These are phyloP conservation scores for Collybiopsis luxurians DNA, from an alignment of 768 basidiomycete genomes.

Conservation along the genomic window DNA sequence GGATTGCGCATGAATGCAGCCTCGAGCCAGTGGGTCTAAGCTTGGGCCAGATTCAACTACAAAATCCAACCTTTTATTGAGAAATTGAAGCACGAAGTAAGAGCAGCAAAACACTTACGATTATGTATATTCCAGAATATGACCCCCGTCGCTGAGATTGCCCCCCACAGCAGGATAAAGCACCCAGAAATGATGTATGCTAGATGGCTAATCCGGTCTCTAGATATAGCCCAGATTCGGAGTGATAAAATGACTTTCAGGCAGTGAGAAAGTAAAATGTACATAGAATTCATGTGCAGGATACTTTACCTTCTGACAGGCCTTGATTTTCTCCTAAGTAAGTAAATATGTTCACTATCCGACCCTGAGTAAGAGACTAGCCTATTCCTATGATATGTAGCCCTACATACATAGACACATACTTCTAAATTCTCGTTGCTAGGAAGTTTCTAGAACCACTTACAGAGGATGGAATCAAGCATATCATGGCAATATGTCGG, in stretches of 20 bases:
- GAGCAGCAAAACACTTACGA: not conserved
- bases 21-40: not conserved
- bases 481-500: not conserved
- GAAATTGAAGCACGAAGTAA: no score
- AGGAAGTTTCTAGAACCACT: not conserved
- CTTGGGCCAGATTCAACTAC: not conserved
- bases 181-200: not conserved
- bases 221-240: not conserved
- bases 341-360: no score
- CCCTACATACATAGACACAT: not conserved
- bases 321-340: no score
- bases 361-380: no score
- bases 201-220: not conserved
- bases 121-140: not conserved
- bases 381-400: not conserved
- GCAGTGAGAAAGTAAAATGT: not conserved
- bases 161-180: not conserved
- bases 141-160: not conserved
- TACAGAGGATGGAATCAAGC: not conserved
- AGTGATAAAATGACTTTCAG: not conserved
- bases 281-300: not conserved
- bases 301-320: not conserved
- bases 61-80: not conserved
- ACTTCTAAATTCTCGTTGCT: not conserved
- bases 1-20: not conserved